Evolutionary conservation across 768 basidiomycete species (phyloP), one percentile per base, ranked within the genome.

Genomic region (Boletus eberwhitei): DNA sequence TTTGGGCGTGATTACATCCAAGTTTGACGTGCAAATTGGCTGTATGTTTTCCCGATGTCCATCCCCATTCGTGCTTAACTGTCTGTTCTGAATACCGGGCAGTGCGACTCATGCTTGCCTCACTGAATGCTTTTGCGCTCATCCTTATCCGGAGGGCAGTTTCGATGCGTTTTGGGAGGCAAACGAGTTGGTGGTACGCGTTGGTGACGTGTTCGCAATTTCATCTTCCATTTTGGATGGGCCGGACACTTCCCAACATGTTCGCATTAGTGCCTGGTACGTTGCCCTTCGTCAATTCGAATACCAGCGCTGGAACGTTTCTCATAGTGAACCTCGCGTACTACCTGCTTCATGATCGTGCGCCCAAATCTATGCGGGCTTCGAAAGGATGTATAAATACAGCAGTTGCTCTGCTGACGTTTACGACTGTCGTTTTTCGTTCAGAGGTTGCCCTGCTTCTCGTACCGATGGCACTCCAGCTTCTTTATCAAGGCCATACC

Each of bases 221-320:
- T 65, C 97, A 98, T 66, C 66, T 95, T 6, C 86, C 86, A 8
- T 99, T 92, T 69, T 98, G 93, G 87, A 90, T 93, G 78, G 86
- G 93, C 3, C 74, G 97, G 50, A 97, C 96, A 0, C 71, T 98
- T 8, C 96, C 97, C 2, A 99, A 98, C 68, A 96, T 93, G 86
- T 85, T 94, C 57, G 93, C 93, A 4, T 73, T 94, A 17, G 74
- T 88, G 2, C 83, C 86, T 42, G 90, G 93, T 95, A 58, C 14
- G 22, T 73, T 59, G n/a, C 43, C 14, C 17, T 35, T 19, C n/a
- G 1, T 42, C 26, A 7, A n/a, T 13, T 35, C 36, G 44, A 8
- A 35, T 35, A n/a, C 9, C 11, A 40, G 35, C 26, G 38, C 48
- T 51, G 14, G 50, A 37, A 44, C 12, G 41, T 49, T 13, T 43